A percentile compares a stretch with the other conserved stretches of the same genome.
Conservation (phyloP, 768 basidiomycete species). For the Trametes cingulata region DNA sequence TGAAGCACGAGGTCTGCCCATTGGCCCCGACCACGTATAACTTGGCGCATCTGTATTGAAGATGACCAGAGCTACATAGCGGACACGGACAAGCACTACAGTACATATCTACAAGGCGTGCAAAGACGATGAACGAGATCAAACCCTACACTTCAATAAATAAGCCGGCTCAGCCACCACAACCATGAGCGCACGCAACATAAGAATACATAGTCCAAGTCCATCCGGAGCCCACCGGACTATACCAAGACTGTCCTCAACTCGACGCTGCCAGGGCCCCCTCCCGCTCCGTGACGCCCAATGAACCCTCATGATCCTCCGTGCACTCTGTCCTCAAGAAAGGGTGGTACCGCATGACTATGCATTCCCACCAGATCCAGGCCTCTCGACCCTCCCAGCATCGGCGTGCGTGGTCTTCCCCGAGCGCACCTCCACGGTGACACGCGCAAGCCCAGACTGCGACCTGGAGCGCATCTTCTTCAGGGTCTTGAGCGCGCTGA, state of each 20-base stretch:
- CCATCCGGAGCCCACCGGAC: background rate
- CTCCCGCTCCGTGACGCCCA: background rate
- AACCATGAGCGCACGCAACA: background rate
- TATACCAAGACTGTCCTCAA: slow-evolving; percentile 7
- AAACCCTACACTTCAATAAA: too few species aligned
- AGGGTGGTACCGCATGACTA: background rate
- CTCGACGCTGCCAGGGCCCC: background rate
- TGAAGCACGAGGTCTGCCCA: too few species aligned
- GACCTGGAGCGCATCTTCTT: slow-evolving; percentile 14
- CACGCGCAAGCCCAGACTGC: slow-evolving; percentile 11
- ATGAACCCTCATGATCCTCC: background rate
- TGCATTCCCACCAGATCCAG: background rate
- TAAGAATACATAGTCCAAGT: background rate
- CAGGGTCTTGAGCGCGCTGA: slow-evolving; percentile 1
- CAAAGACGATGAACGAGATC: too few species aligned
- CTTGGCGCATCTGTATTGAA: too few species aligned
- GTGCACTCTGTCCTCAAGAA: too few species aligned
- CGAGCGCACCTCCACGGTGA: slow-evolving; percentile 4
- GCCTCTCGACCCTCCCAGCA: background rate
- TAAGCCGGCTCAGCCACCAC: too few species aligned
- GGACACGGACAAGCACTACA: too few species aligned
- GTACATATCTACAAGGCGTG: background rate
- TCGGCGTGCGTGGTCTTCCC: background rate
- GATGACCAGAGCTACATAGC: too few species aligned
- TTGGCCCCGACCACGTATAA: too few species aligned